Percentiles rank a stretch among this genome's conserved stretches.
phyloP scores from a whole-genome alignment of 202 grass and related monocot species.

The Dendrocalamus latiflorus region DNA sequence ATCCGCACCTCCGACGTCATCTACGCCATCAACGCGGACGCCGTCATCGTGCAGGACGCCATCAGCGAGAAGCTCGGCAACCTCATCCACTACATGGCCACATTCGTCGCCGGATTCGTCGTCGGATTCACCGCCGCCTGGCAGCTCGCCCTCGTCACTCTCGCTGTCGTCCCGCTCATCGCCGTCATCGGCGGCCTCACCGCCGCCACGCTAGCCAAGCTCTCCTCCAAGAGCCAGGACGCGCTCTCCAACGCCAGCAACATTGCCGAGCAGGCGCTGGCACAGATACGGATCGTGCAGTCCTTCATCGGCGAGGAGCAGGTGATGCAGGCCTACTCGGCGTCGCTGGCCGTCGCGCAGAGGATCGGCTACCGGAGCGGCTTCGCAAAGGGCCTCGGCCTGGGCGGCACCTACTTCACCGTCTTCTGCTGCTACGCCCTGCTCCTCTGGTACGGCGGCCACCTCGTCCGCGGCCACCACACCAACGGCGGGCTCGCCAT shows the following conservation, averaged over 20 bases:
- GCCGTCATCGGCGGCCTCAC: conserved; percentile 83
- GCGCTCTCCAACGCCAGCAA: conserved; percentile 68
- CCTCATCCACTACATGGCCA: conserved; percentile 98
- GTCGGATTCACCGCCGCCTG: conserved; percentile 89
- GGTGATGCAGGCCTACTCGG: conserved; percentile 57
- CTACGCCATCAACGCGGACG: conserved; percentile 96
- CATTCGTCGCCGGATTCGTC: conserved; percentile 88
- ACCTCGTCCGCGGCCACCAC: conserved; percentile 68
- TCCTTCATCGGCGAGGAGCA: conserved; percentile 79
- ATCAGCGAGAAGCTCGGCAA: conserved; percentile 99
- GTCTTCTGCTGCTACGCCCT: conserved; percentile 99
- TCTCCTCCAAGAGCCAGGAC: conserved; percentile 70
- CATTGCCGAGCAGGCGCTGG: conserved; percentile 79
- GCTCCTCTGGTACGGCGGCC: conserved; percentile 88
- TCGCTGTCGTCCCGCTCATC: conserved; percentile 83
- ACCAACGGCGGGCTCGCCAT: conserved; percentile 96
- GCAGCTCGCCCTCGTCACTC: conserved; percentile 92
- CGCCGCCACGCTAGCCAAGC: conserved; percentile 67
- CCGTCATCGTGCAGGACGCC: conserved; percentile 91
- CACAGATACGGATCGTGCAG: conserved; percentile 85
- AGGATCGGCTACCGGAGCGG: conserved; percentile 74
- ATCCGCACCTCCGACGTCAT: conserved; percentile 94
- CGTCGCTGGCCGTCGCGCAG: conserved; percentile 58
- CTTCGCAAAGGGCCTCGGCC: conserved; percentile 79
- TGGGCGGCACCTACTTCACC: conserved; percentile 98